Base-by-base conservation (phyloP, 345 rosid species). In the Hibiscus trionum region DNA sequence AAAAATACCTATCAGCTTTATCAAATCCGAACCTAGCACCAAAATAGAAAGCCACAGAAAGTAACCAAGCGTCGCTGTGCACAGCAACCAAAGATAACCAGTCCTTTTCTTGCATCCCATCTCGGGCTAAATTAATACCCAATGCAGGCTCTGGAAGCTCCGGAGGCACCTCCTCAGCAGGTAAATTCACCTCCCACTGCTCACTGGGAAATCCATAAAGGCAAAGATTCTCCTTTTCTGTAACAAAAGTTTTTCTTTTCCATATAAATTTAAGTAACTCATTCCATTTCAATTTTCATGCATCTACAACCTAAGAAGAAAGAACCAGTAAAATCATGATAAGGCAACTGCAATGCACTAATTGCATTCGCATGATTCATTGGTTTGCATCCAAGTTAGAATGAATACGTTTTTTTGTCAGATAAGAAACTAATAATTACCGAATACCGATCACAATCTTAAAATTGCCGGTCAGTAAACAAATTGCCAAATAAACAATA, bases 121-220 rank as follows among this genome's bases (percentile, higher is more conserved):
- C 96, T 79, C 94, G 83, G 44, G 97, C 98, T 72, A 93, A 91
- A 81, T 93, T 93, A 77, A 93, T 93, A 67, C 98, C 98, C 42
- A 91, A 75, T 35, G 90, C 96, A 26, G 98, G 98, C 78, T 93
- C 97, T 0, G 98, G 98, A 62, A 93, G 90, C 80, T 91, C 94
- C 0, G 97, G 93, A 55, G 98, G 98, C 80, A 93, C 96, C 83
- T 93, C 97, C 82, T 91, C 98, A 72, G 93, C 96, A 61, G 98
- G 98, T 71, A 91, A 83, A 78, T 79, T 87, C 72, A 93, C 97
- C 75, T 91, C 96, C 98, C 98, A 93, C 52, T 83, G 83, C 85
- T 86, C 97, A 67, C 80, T 82, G 3, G 98, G 96, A 53, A 83
- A 85, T 26, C 96, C 97, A 79, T 89, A 93, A 52, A 93, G 86